phyloP scores from a whole-genome alignment of 495 filamentous ascomycete species.

The Lophium mytilinum region DNA sequence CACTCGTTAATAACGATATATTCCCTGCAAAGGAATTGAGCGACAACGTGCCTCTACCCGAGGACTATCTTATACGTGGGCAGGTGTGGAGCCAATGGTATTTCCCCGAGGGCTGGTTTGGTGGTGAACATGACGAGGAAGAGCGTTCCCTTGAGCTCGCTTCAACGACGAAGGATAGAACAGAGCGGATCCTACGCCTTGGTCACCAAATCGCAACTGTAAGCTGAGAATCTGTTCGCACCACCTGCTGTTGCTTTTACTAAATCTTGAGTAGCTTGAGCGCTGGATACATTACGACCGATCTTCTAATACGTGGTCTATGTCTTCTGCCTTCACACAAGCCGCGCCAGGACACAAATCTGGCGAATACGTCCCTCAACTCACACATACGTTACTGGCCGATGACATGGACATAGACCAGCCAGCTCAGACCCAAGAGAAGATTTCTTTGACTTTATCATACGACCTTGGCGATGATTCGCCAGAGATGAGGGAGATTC shows the following conservation, averaged over 20 bases:
- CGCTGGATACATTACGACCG: conserved; percentile 3
- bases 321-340: not conserved
- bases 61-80: conserved; percentile 76
- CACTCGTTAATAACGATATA: conserved; percentile 20
- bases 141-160: conserved; percentile 63
- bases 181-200: conserved; percentile 69
- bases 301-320: not conserved
- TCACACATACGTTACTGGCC: not conserved
- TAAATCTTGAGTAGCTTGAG: conserved; percentile 1
- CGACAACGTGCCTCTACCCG: conserved; percentile 52
- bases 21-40: conserved; percentile 12
- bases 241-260: not conserved
- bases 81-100: conserved; percentile 62
- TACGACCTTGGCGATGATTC: conserved; percentile 3
- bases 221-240: not conserved
- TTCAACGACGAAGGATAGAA: conserved; percentile 55
- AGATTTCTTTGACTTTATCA: not conserved
- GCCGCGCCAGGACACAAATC: not conserved
- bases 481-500: conserved; percentile 4
- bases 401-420: conserved; percentile 6
- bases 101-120: conserved; percentile 64
- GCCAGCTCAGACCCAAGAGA: not conserved
- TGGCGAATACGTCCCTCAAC: not conserved
- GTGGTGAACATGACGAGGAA: conserved; percentile 63
- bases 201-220: conserved; percentile 21